Conservation (phyloP, 306 rosid genomes). For the Medicago arabica region DNA sequence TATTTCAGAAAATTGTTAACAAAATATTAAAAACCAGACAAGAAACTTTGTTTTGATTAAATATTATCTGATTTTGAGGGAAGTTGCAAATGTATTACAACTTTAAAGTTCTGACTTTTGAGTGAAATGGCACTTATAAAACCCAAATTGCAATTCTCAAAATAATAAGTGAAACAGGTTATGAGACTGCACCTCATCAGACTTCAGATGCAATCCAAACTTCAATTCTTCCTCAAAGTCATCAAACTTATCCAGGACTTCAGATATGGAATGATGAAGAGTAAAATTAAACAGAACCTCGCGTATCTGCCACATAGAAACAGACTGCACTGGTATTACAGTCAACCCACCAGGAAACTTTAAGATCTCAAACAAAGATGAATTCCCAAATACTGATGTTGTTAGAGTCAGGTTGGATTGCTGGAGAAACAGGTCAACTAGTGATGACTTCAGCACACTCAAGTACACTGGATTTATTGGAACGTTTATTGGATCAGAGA, state of each 20-base stretch:
- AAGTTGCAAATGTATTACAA: slow-evolving; percentile 13
- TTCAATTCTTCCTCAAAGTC: slow-evolving; percentile 71
- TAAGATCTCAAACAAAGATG: slow-evolving; percentile 70
- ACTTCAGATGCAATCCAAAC: slow-evolving; percentile 65
- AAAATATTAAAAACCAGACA: not conserved
- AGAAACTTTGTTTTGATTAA: slow-evolving; percentile 2
- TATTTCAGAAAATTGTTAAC: not conserved
- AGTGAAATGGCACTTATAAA: slow-evolving; percentile 12
- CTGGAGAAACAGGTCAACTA: slow-evolving; percentile 73
- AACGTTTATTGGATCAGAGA: slow-evolving; percentile 68
- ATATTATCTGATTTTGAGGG: slow-evolving; percentile 10
- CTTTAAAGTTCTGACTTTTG: not conserved
- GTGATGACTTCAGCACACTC: slow-evolving; percentile 74
- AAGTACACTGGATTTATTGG: slow-evolving; percentile 70
- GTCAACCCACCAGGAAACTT: slow-evolving; percentile 81
- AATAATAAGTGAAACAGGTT: slow-evolving; percentile 38
- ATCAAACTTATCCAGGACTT: slow-evolving; percentile 60
- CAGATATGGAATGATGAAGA: slow-evolving; percentile 71
- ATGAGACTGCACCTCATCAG: slow-evolving; percentile 68
- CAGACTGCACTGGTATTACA: slow-evolving; percentile 70
- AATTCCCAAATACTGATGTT: slow-evolving; percentile 68
- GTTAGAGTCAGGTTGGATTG: slow-evolving; percentile 81
- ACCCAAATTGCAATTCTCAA: slow-evolving; percentile 25
- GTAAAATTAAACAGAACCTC: slow-evolving; percentile 83
- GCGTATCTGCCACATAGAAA: slow-evolving; percentile 70